Percentiles rank a stretch among this genome's conserved stretches.
phyloP scores from a whole-genome alignment of 192 early-diverging fungal species.

The Ramicandelaber brevisporus region DNA sequence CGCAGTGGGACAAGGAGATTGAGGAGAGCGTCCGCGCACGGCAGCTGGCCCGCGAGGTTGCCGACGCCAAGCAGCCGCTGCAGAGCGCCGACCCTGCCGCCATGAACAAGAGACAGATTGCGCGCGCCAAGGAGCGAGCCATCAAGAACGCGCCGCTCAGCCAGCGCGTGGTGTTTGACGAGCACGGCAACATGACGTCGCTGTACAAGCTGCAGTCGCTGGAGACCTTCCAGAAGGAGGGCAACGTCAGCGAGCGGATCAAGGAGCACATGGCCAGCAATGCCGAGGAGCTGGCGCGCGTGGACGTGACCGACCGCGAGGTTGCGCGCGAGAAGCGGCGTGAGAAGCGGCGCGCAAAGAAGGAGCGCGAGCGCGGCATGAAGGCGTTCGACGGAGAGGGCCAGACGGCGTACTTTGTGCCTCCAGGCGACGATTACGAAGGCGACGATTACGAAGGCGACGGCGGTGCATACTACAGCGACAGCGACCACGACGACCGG shows the following conservation, averaged over 20 bases:
- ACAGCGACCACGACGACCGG: slow-evolving; percentile 3
- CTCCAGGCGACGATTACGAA: slow-evolving; percentile 5
- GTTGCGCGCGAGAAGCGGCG: slow-evolving; percentile 30
- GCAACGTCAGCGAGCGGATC: slow-evolving; percentile 31
- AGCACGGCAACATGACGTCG: slow-evolving; percentile 59
- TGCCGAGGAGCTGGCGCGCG: slow-evolving; percentile 35
- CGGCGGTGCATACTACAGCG: slow-evolving; percentile 6
- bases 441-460: slow-evolving; percentile 3
- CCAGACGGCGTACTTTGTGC: slow-evolving; percentile 5
- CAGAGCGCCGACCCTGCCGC: slow-evolving; percentile 13
- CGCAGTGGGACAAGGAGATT: slow-evolving; percentile 1
- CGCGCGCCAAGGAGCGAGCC: slow-evolving; percentile 34
- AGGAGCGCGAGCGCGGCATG: slow-evolving; percentile 27
- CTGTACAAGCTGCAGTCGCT: slow-evolving; percentile 61
- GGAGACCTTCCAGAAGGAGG: slow-evolving; percentile 48
- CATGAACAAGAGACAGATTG: slow-evolving; percentile 16
- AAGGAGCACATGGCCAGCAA: slow-evolving; percentile 44
- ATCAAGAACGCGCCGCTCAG: slow-evolving; percentile 42
- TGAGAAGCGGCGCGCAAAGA: slow-evolving; percentile 44
- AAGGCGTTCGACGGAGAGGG: slow-evolving; percentile 5
- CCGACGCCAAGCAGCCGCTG: slow-evolving; percentile 8
- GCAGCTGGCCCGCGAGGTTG: slow-evolving; percentile 17
- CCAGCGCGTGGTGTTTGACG: slow-evolving; percentile 72
- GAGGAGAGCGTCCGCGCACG: slow-evolving; percentile 16
- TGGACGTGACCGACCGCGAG: slow-evolving; percentile 56